These are phyloP conservation scores for Tolypocladium ophioglossoides DNA, from an alignment of 2,329 filamentous ascomycete genomes.

Conservation along the genomic window DNA sequence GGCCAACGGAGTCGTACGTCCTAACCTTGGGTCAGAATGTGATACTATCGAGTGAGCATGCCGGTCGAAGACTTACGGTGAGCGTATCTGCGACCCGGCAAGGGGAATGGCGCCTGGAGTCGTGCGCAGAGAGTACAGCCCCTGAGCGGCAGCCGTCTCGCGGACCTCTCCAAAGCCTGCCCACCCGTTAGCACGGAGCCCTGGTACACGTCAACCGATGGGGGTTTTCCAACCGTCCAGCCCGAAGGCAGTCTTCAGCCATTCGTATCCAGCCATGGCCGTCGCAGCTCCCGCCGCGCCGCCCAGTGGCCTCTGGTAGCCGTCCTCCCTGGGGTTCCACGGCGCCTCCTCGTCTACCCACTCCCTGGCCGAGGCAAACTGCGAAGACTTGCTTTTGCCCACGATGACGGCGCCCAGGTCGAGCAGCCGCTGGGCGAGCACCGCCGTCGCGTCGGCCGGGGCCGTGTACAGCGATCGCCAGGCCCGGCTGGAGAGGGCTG, in stretches of 20 bases:
- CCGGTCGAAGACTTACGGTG: conserved; percentile 8
- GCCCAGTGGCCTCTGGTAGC: conserved; percentile 25
- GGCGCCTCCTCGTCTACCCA: conserved; percentile 29
- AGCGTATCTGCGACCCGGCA: conserved; percentile 6
- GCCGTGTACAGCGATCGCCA: conserved; percentile 43
- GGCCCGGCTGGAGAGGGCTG: conserved; percentile 45
- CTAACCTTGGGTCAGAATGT: neutral
- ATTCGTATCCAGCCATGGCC: conserved; percentile 27
- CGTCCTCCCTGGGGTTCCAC: conserved; percentile 36
- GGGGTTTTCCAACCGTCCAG: conserved; percentile 21
- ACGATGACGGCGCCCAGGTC: conserved; percentile 47
- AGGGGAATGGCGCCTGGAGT: conserved; percentile 7
- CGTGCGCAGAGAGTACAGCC: conserved; percentile 19
- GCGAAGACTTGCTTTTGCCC: conserved; percentile 40
- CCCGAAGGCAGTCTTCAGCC: conserved; percentile 26
- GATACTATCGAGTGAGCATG: no score
- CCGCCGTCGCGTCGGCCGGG: conserved; percentile 31
- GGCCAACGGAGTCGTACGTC: conserved; percentile 10
- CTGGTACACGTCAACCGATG: neutral
- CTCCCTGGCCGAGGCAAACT: conserved; percentile 33
- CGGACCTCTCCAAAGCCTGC: conserved; percentile 10
- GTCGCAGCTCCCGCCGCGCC: conserved; percentile 28
- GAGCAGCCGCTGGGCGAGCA: conserved; percentile 43
- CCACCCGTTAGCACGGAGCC: neutral
- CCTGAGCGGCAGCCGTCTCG: conserved; percentile 12